phyloP scores from a whole-genome alignment of 2,329 filamentous ascomycete genomes.

The Botryosphaeria agaves region DNA sequence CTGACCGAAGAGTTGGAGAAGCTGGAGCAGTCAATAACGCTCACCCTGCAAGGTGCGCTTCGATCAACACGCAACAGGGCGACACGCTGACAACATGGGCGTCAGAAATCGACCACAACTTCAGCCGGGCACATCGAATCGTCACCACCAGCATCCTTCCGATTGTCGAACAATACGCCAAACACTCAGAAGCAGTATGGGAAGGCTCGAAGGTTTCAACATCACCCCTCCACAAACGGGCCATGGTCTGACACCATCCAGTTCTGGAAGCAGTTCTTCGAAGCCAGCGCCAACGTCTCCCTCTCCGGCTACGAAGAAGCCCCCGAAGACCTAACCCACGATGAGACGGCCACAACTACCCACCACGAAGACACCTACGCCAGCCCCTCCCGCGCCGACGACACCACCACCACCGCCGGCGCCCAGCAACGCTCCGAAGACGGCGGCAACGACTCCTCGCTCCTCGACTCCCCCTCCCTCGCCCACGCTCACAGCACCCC shows the following conservation, averaged over 20 bases:
- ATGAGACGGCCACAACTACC: slow-evolving; percentile 13
- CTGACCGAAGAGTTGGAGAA: slow-evolving; percentile 92
- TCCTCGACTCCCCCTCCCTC: slow-evolving; percentile 42
- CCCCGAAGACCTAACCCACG: slow-evolving; percentile 38
- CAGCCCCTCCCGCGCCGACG: slow-evolving; percentile 15
- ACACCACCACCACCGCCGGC: slow-evolving; percentile 19
- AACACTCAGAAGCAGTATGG: slow-evolving; percentile 89
- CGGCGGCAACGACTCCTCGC: slow-evolving; percentile 35
- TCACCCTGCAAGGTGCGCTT: slow-evolving; percentile 75
- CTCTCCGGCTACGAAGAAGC: slow-evolving; percentile 86
- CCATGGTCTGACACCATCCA: slow-evolving; percentile 17
- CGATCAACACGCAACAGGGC: too few relatives aligned
- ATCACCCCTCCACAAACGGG: not conserved
- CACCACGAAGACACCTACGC: slow-evolving; percentile 8
- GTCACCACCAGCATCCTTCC: slow-evolving; percentile 88
- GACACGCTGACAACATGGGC: not conserved
- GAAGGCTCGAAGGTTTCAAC: slow-evolving; percentile 70
- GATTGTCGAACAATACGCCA: slow-evolving; percentile 85
- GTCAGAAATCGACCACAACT: slow-evolving; percentile 94
- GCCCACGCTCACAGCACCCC: slow-evolving; percentile 43
- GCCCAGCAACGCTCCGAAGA: slow-evolving; percentile 18
- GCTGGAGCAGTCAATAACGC: slow-evolving; percentile 88
- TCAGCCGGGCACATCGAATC: slow-evolving; percentile 89
- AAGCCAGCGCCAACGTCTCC: slow-evolving; percentile 93
- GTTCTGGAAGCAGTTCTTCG: slow-evolving; percentile 99